Base-by-base conservation (phyloP, 192 early-diverging fungal genomes). In the Chytriomyces hyalinus region DNA sequence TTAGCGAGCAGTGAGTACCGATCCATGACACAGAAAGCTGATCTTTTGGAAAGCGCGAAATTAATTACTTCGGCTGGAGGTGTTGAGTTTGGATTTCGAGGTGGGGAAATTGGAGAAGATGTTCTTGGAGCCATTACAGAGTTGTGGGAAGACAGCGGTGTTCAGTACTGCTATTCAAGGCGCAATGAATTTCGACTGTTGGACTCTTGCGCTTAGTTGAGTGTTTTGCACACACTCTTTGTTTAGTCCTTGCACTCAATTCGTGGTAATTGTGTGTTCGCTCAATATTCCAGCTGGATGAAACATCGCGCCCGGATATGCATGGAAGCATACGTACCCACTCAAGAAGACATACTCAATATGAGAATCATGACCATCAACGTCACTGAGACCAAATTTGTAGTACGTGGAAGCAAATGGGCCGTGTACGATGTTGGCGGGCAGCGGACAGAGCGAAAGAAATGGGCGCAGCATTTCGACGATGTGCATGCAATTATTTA, bases 401-500 rank as follows among this genome's bases (percentile, higher is more conserved):
- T 61, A 85, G 87, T 60, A 79, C 84, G 24, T 69, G 67, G 17
- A 73, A 80, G 13, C 77, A 73, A 6, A 45, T 78, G 67, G 65
- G 87, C 78, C 64, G 82, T 90, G 76, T 91, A 79, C 63, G 88
- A 90, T 85, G 88, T 91, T 0, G 88, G 88, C 22, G 88, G 88
- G 13, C 88, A 90, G 72, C 81, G 87, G 44, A 81, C 82, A 17
- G 65, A 88, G 49, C 60, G 90, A 26, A 87, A 87, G 50, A 80
- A 90, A 63, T 91, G 89, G 89, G 85, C 86, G 20, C 84, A 83
- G 3, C 91, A 91, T 75, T 90, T 90, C 78, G 88, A 90, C 65
- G 83, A 91, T 59, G 80, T 83, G 11, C 48, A 82, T 82, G 84
- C 89, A n/a, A 87, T 91, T 47, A 92, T 92, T 26, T 92, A 89